Evolutionary conservation across 306 rosid genomes (phyloP).

Genomic region (Prunus fruticosa): DNA sequence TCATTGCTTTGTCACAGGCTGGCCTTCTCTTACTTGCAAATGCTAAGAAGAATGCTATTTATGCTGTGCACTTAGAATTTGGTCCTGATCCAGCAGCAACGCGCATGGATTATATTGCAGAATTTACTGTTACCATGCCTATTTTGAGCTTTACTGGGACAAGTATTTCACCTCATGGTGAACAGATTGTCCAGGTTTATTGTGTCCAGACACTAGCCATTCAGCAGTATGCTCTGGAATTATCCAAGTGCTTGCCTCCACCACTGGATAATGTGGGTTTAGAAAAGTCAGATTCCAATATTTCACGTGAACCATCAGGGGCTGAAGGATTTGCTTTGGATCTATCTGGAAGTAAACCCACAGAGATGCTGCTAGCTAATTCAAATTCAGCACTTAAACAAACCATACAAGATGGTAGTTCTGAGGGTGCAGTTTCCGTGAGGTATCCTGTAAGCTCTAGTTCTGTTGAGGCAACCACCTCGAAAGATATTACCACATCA

Average conservation of each 20-base stretch:
- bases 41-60: constrained; percentile 98
- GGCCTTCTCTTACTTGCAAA: constrained; percentile 97
- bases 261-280: constrained; percentile 63
- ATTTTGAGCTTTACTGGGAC: constrained; percentile 96
- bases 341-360: constrained; percentile 48
- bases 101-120: constrained; percentile 88
- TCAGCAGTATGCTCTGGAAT: constrained; percentile 97
- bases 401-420: constrained; percentile 41
- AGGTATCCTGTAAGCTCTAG: constrained; percentile 61
- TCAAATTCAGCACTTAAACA: constrained; percentile 59
- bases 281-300: constrained; percentile 71
- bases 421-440: constrained; percentile 44
- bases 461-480: constrained; percentile 48
- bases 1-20: constrained; percentile 80
- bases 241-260: constrained; percentile 92
- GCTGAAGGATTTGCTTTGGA: constrained; percentile 59
- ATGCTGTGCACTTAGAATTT: constrained; percentile 87
- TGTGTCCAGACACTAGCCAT: constrained; percentile 99
- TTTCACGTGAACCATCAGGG: constrained; percentile 52
- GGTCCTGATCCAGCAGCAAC: constrained; percentile 81
- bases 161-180: constrained; percentile 71
- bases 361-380: constrained; percentile 44
- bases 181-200: constrained; percentile 86
- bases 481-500: constrained; percentile 46
- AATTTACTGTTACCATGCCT: constrained; percentile 94